Conservation (phyloP, 192 early-diverging fungal species). For the Backusella morwellensis region DNA sequence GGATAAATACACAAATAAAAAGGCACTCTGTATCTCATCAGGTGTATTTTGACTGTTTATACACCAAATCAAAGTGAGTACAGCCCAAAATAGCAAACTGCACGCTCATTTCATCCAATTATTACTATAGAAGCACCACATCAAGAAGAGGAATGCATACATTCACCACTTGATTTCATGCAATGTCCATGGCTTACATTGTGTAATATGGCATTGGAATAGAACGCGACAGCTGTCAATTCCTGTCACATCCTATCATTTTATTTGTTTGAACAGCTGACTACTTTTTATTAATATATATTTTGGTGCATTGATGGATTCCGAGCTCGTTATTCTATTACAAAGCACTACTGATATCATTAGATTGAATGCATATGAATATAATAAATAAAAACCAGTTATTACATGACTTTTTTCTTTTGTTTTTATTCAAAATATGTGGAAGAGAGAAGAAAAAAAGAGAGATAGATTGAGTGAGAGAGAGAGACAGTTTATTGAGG, state of each 20-base stretch:
- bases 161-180: too few relatives aligned
- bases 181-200: too few relatives aligned
- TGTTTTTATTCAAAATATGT: constrained; percentile 4
- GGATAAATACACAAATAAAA: too few relatives aligned
- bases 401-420: constrained; percentile 1
- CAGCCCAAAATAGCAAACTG: too few relatives aligned
- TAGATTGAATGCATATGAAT: background rate
- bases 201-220: background rate
- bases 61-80: too few relatives aligned
- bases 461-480: background rate
- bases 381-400: background rate
- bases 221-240: background rate
- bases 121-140: too few relatives aligned
- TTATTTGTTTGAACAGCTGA: background rate
- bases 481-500: background rate
- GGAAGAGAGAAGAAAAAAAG: background rate
- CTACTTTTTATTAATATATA: background rate
- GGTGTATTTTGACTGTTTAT: too few relatives aligned
- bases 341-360: background rate
- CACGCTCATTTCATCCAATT: too few relatives aligned
- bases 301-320: background rate
- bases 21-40: too few relatives aligned
- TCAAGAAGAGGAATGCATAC: too few relatives aligned
- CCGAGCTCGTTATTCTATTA: background rate
- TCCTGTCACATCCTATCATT: background rate